A percentile compares a stretch with the other conserved stretches of the same genome.
These are phyloP conservation scores for Colletotrichum kahawae DNA, from an alignment of 2,329 filamentous ascomycete genomes.

Conservation along the genomic window DNA sequence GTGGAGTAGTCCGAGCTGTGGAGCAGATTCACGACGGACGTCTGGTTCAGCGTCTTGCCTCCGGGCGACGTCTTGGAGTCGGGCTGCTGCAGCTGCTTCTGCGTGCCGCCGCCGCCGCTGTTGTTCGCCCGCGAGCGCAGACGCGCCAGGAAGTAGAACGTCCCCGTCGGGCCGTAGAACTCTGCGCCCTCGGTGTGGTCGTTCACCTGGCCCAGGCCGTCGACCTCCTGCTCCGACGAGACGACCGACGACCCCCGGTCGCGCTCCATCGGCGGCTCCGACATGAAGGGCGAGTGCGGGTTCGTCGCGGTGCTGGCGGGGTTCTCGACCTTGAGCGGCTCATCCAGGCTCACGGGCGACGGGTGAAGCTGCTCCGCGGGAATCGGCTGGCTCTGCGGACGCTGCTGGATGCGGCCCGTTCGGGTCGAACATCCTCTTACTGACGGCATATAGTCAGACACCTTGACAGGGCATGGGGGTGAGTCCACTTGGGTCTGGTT, in stretches of 20 bases:
- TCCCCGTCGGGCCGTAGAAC: conserved; percentile 21
- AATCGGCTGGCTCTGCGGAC: background rate
- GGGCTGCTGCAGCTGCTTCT: background rate
- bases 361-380: conserved; percentile 1
- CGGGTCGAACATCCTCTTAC: background rate
- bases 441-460: background rate
- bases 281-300: background rate
- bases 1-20: conserved; percentile 25
- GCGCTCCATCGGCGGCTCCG: background rate
- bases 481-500: background rate
- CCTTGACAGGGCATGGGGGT: too few relatives aligned
- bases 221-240: conserved; percentile 15
- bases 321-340: conserved; percentile 5
- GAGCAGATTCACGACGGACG: conserved; percentile 23
- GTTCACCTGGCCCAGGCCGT: conserved; percentile 18
- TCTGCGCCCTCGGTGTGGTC: conserved; percentile 21
- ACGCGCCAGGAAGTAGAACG: conserved; percentile 19
- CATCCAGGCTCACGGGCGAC: conserved; percentile 10
- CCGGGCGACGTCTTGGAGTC: background rate
- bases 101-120: background rate
- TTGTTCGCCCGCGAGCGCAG: conserved; percentile 17
- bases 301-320: background rate
- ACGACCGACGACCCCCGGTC: background rate
- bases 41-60: background rate
- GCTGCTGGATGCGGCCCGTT: background rate